Evolutionary conservation across 106 monocot species (phyloP).

Genomic region (Allium cepa): DNA sequence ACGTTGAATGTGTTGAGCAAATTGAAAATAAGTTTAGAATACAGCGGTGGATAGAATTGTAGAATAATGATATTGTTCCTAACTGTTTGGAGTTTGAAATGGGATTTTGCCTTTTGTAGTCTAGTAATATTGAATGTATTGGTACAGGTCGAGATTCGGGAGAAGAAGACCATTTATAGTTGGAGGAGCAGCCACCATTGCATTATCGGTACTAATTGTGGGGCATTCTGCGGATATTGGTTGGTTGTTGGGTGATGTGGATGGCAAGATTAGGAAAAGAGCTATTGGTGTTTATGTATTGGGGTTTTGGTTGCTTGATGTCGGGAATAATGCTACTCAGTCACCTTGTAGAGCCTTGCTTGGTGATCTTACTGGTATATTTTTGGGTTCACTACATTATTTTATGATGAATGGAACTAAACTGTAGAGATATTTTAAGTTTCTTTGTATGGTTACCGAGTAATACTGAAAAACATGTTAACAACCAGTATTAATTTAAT

Average conservation of each 20-base stretch:
- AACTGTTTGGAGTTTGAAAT: no score
- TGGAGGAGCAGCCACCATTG: slow-evolving; percentile 32
- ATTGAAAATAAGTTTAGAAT: no score
- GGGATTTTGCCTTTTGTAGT: no score
- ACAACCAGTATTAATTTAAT: no score
- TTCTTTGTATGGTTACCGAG: no score
- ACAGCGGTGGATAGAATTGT: no score
- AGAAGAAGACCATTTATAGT: slow-evolving; percentile 51
- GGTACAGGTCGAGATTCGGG: slow-evolving; percentile 21
- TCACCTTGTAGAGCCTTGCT: slow-evolving; percentile 59
- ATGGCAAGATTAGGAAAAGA: slow-evolving; percentile 8
- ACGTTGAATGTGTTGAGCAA: no score
- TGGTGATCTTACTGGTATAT: slow-evolving; percentile 50
- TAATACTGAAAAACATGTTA: no score
- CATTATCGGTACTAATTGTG: slow-evolving; percentile 34
- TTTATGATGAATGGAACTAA: no score
- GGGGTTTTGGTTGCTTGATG: slow-evolving; percentile 66
- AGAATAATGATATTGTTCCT: no score
- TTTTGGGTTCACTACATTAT: not conserved
- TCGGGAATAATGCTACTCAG: slow-evolving; percentile 60
- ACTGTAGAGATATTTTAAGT: no score
- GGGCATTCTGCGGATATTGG: slow-evolving; percentile 56
- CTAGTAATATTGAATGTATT: no score
- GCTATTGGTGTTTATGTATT: slow-evolving; percentile 42
- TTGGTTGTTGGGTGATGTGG: slow-evolving; percentile 27